Evolutionary conservation across 352 stramenopile genomes (phyloP), one percentile per base, ranked within the genome.

Genomic region (Pythium utonaiense): DNA sequence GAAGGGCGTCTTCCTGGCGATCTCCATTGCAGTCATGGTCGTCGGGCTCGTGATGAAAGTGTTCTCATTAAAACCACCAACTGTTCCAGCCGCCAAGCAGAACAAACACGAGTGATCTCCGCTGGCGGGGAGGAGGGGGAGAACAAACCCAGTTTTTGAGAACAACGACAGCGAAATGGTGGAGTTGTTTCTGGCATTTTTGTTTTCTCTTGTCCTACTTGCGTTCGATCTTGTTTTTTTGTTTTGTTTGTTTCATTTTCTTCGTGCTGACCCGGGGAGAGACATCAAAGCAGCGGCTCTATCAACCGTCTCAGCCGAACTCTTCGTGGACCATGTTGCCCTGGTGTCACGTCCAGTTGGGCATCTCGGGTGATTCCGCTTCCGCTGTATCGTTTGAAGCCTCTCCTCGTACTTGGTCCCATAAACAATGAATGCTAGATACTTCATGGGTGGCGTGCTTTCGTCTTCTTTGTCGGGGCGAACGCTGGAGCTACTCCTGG

Each of bases 401-500:
- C 52, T 61, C 60, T 34, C 31, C 16, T 62, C 22, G 27, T 49
- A 50, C 50, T 34, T 56, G n/a, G 44, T 61, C 34, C 61, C 55
- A 69, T 69, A 57, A 52, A 69, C 62, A 61, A 59, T 30, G 27
- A 61, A 61, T 56, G 53, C 61, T 68, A 68, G 61, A 60, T 68
- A 68, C 61, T 68, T 67, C 53, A 58, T 63, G 47, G 53, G 49
- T 25, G 30, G 36, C 30, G 30, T 22, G 5, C 22, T 21, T 66
- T 34, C 28, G 40, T 25, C 49, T 47, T 54, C 47, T 5, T n/a
- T 9, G 28, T 3, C 1, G 28, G 19, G 6, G 49, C 53, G 31
- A 19, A n/a, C 40, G 16, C 40, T 13, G 31, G 17, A 24, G 19
- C 40, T 69, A 69, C 49, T 86, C 84, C 67, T 89, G 74, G 53